Evolutionary conservation across 129 eudicot genomes (phyloP).

Genomic region (Rutidosis leptorrhynchoides): DNA sequence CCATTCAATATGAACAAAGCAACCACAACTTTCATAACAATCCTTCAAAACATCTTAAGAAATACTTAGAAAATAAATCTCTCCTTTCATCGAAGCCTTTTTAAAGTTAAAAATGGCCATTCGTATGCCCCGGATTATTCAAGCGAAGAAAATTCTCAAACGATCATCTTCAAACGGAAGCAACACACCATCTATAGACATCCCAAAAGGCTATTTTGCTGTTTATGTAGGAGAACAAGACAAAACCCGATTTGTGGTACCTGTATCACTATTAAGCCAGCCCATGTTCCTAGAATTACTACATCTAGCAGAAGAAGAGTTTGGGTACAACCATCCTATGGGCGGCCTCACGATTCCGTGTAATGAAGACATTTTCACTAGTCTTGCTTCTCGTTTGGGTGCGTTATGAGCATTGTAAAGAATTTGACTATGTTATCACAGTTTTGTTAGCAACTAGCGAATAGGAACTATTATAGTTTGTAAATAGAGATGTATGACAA

Average conservation of each 20-base stretch:
- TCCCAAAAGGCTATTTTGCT: conserved; percentile 52
- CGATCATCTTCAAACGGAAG: conserved; percentile 14
- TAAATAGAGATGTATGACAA: too few species aligned
- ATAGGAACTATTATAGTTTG: background rate
- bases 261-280: background rate
- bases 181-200: background rate
- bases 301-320: background rate
- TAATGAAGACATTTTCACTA: conserved; percentile 12
- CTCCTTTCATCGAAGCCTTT: background rate
- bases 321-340: background rate
- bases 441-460: background rate
- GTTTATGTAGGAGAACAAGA: conserved; percentile 15
- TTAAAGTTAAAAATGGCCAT: conserved; percentile 18
- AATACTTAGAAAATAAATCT: background rate
- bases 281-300: background rate
- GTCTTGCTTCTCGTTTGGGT: background rate
- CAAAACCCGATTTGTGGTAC: background rate
- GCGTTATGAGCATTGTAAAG: background rate
- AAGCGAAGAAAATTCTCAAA: conserved; percentile 21
- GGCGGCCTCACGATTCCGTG: background rate
- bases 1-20: background rate
- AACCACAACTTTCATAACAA: background rate
- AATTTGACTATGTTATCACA: background rate
- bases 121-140: conserved; percentile 8
- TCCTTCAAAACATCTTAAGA: background rate